Evolutionary conservation across 768 basidiomycete genomes (phyloP), one percentile per base, ranked within the genome.

Genomic region (Leccinum longicurvipes): DNA sequence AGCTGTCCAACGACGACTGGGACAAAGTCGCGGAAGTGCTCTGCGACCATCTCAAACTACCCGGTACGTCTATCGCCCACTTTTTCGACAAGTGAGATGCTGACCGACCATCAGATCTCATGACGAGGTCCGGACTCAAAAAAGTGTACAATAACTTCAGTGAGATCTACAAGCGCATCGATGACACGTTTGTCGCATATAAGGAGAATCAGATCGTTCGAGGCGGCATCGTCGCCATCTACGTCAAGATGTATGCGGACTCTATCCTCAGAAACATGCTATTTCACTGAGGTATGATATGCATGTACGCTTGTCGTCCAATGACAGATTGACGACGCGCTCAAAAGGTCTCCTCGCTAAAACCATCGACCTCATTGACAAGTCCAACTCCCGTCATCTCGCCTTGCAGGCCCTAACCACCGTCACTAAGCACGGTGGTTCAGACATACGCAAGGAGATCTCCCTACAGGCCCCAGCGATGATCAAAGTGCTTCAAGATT

Each of bases 361-460:
- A 63, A 71, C 86, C 17, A 65, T 82, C 14, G 78, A 83, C 6
- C 70, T 86, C 14, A 52, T 85, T 9, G 69, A 81, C 28, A 63
- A 72, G 10, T 73, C 77, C 9, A 68, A 67, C 5, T 79, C 77
- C 17, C 76, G 79, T 1, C 74, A 77, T 63, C 67, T 83, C 36
- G 82, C 81, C 6, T 70, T 87, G 7, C 79, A 77, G 19, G 76
- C 82, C 9, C 67, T 86, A 11, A 73, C 76, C 0, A 81, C 78
- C 7, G 74, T 86, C 14, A 85, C 84, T 0, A 84, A 82, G 50
- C 83, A 85, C 47, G 82, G 83, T 7, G 83, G 83, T 6, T 51
- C 63, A 12, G 69, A 75, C 29, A 73, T 80, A n/a, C 79, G 80
- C 27, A 63, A 69, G 34, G 78, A 78, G 53, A 79, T 86, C 47